Base-by-base conservation (phyloP, 108 stramenopile species). In the Cyclotella kingstonii region DNA sequence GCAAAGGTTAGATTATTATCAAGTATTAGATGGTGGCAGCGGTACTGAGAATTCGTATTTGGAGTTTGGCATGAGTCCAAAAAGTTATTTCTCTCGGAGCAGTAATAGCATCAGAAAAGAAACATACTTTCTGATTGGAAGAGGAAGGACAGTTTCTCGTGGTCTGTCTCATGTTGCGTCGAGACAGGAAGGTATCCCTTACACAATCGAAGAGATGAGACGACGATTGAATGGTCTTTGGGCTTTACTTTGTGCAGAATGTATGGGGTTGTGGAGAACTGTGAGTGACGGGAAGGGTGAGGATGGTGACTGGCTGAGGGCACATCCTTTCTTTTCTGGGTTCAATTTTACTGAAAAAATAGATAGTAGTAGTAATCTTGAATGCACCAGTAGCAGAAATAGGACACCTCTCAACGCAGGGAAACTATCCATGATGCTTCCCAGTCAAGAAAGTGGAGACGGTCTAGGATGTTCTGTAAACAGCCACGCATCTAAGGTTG, bases 201-300 rank as follows among this genome's bases (percentile, higher is more conserved):
- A 14, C 17, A 14, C 46, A 6, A 29, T 30, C 12, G 46, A 71
- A 21, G 9, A 30, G 41, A 34, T 64, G 53, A 54, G 42, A 18
- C 21, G 42, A 2, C 45, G 54, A n/a, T 31, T 73, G 5, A 65
- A 74, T 48, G 73, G 64, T 17, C 40, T 86, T 11, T 81, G 80
- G 53, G 73, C 70, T 12, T 50, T 86, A 50, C 47, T 86, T 6
- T 78, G 54, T 42, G 76, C 77, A 2, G 86, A 82, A 46, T 82
- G 73, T 44, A 72, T 80, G 72, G 72, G 78, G n/a, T 60, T 87
- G 34, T 87, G 86, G 86, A 79, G 73, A 25, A 65, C 77, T 4
- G 42, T n/a, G 61, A 74, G 7, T 40, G 35, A 9, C 23, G 17
- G 12, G 42, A 43, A 21, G 17, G 34, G 53, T 9, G 30, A 25